Percentiles rank a stretch among this genome's conserved stretches.
Conservation (phyloP, 306 rosid species). For the Parietaria judaica region DNA sequence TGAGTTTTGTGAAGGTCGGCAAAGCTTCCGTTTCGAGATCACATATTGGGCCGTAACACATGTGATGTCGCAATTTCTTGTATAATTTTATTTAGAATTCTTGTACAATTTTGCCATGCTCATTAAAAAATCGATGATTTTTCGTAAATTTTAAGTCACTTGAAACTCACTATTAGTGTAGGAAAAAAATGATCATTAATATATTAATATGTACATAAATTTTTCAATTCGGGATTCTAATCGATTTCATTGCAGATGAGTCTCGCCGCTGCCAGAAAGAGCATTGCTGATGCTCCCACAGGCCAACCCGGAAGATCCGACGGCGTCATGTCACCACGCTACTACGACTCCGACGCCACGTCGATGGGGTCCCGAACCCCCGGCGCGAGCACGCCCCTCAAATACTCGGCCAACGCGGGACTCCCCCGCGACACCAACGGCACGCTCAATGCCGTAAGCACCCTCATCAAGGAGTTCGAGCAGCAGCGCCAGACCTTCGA, state of each 20-base stretch:
- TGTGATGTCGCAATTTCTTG: too few species aligned
- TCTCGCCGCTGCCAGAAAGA: slow-evolving; percentile 79
- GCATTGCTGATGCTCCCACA: slow-evolving; percentile 48
- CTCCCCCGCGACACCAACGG: slow-evolving; percentile 45
- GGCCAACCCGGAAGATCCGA: slow-evolving; percentile 44
- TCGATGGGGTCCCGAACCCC: slow-evolving; percentile 79
- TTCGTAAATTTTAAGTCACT: too few species aligned
- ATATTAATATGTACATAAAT: too few species aligned
- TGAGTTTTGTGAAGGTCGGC: too few species aligned
- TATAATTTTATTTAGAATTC: too few species aligned
- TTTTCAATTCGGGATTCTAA: not conserved
- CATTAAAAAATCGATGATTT: too few species aligned
- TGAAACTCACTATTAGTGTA: too few species aligned
- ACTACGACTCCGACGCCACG: slow-evolving; percentile 53
- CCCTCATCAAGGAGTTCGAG: slow-evolving; percentile 70
- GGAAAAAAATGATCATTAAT: too few species aligned
- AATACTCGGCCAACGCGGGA: slow-evolving; percentile 36
- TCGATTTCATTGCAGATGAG: slow-evolving; percentile 47
- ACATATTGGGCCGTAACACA: too few species aligned
- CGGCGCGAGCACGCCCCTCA: slow-evolving; percentile 59
- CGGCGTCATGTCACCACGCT: slow-evolving; percentile 27
- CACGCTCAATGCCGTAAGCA: slow-evolving; percentile 37
- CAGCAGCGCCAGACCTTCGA: slow-evolving; percentile 58
- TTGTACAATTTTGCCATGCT: too few species aligned
- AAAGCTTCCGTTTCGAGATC: too few species aligned